Percentiles rank a stretch among this genome's conserved stretches.
These are phyloP conservation scores for Tetracladium setigerum DNA, from an alignment of 495 filamentous ascomycete genomes.

Conservation along the genomic window DNA sequence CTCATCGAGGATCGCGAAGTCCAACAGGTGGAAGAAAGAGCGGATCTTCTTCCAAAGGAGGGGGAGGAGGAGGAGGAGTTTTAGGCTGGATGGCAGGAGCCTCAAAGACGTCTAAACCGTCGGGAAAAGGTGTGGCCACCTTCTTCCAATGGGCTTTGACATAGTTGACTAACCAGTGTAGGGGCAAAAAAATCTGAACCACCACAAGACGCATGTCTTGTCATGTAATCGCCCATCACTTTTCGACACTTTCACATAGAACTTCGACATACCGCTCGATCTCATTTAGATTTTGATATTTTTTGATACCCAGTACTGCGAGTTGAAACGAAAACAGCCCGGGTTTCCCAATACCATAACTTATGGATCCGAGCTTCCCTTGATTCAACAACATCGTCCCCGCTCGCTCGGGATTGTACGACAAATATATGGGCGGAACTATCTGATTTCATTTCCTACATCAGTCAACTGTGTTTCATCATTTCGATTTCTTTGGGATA, in stretches of 20 bases:
- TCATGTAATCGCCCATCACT: conserved; percentile 11
- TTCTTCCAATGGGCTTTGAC: not conserved
- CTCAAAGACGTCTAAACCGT: conserved; percentile 6
- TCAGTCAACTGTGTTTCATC: not conserved
- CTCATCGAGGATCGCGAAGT: not conserved
- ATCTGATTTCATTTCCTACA: conserved; percentile 10
- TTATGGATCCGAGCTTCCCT: conserved; percentile 9
- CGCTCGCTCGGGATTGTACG: not conserved
- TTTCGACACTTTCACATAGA: not conserved
- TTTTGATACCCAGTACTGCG: not conserved
- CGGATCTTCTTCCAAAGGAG: not conserved
- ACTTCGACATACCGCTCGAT: not conserved
- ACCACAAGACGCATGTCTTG: conserved; percentile 3
- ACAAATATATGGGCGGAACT: conserved; percentile 10
- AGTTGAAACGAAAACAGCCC: conserved; percentile 3
- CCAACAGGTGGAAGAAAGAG: conserved; percentile 1
- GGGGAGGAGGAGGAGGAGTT: not conserved
- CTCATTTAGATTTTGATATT: not conserved
- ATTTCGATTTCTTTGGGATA: conserved; percentile 1
- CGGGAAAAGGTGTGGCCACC: conserved; percentile 17
- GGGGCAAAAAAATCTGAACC: conserved; percentile 17
- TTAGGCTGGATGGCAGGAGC: conserved; percentile 18
- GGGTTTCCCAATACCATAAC: conserved; percentile 7
- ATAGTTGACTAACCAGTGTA: not conserved
- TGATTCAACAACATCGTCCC: conserved; percentile 2